These are phyloP conservation scores for Herpetospermum pedunculosum DNA, from an alignment of 306 rosid genomes.

Conservation along the genomic window DNA sequence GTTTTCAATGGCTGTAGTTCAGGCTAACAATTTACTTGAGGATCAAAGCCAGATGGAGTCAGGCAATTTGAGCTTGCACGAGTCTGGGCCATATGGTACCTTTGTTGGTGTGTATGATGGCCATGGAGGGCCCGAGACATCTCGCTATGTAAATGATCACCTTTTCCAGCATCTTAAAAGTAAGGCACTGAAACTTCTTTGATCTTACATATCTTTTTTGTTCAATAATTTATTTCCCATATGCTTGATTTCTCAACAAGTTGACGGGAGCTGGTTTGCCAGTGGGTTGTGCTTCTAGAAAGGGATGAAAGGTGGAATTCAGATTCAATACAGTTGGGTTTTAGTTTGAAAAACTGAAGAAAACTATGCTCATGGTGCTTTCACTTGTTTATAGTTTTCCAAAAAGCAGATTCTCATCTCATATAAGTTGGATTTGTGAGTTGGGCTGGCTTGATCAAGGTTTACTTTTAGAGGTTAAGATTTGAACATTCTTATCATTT, in stretches of 20 bases:
- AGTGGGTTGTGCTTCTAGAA: conserved; percentile 3
- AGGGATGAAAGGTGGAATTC: neutral
- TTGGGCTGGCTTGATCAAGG: neutral
- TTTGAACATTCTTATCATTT: neutral
- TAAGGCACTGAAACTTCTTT: conserved; percentile 17
- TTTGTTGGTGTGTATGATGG: conserved; percentile 57
- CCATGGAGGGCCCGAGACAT: conserved; percentile 64
- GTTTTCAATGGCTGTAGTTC: conserved; percentile 65
- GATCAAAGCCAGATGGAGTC: conserved; percentile 67
- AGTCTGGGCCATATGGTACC: conserved; percentile 50
- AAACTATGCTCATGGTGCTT: neutral
- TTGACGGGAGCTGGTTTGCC: neutral
- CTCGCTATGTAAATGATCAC: conserved; percentile 46
- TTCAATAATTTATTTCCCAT: neutral
- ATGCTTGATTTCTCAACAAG: neutral
- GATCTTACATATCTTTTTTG: neutral
- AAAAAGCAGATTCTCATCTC: neutral
- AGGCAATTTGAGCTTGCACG: conserved; percentile 41
- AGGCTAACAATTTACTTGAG: conserved; percentile 62
- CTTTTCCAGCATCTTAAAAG: conserved; percentile 60
- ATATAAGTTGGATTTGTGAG: neutral
- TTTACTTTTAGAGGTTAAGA: neutral
- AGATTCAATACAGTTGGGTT: neutral
- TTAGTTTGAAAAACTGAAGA: neutral
- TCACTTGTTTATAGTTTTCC: neutral